Conservation (phyloP, 768 basidiomycete genomes). For the Russula olivacea region DNA sequence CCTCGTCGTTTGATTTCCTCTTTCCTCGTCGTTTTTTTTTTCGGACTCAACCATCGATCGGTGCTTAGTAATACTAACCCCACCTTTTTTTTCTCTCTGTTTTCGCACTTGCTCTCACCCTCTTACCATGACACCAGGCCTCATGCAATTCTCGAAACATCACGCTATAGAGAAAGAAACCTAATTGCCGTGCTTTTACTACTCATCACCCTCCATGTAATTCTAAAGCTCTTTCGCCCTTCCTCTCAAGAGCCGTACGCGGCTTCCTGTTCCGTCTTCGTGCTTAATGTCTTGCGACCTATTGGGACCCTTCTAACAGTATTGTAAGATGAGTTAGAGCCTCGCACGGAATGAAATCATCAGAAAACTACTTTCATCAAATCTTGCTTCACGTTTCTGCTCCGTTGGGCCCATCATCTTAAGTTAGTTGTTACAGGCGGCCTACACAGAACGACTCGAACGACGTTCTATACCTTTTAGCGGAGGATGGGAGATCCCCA, state of each 20-base stretch:
- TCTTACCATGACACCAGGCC: not conserved
- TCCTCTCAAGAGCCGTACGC: not conserved
- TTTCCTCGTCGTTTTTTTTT: not conserved
- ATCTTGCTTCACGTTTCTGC: no score
- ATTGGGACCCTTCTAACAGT: no score
- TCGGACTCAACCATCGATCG: no score
- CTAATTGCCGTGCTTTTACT: conserved; percentile 5
- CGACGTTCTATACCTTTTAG: no score
- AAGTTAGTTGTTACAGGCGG: no score
- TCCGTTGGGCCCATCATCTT: no score
- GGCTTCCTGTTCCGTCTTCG: not conserved
- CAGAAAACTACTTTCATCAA: no score
- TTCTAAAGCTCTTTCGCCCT: conserved; percentile 3
- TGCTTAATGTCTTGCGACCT: not conserved
- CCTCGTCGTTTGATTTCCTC: not conserved
- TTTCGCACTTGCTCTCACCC: not conserved
- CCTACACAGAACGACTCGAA: no score
- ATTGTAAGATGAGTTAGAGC: no score
- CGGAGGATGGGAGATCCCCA: not conserved
- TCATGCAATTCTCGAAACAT: not conserved
- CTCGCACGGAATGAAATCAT: no score
- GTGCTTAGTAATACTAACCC: not conserved
- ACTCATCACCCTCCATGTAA: conserved; percentile 15
- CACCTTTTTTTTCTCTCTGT: no score
- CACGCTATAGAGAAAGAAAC: conserved; percentile 1